These are phyloP conservation scores for Xylaria bambusicola DNA, from an alignment of 495 filamentous ascomycete species.

Conservation along the genomic window DNA sequence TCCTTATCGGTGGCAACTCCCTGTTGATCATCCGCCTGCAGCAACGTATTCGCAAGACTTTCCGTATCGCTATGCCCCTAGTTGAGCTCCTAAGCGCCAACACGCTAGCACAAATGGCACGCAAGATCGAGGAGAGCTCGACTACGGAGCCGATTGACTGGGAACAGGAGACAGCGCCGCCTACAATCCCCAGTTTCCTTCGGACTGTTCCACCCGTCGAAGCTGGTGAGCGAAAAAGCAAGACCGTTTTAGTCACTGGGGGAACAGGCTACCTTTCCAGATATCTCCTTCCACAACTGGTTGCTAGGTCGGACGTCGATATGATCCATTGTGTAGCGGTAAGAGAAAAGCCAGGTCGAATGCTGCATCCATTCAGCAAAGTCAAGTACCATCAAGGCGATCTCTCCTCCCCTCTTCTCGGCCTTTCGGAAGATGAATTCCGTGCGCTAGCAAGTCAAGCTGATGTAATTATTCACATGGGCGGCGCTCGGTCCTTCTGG, in stretches of 20 bases:
- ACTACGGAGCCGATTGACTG: slow-evolving; percentile 19
- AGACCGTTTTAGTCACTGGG: slow-evolving; percentile 34
- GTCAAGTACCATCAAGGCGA: slow-evolving; percentile 40
- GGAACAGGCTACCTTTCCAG: slow-evolving; percentile 34
- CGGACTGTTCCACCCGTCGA: background rate
- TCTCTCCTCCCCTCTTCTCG: slow-evolving; percentile 42
- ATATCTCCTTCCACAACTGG: slow-evolving; percentile 22
- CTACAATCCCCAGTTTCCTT: slow-evolving; percentile 8
- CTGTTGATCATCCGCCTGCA: slow-evolving; percentile 35
- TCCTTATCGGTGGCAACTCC: slow-evolving; percentile 41
- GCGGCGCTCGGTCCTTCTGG: slow-evolving; percentile 52
- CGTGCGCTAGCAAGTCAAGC: slow-evolving; percentile 30
- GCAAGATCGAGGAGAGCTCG: slow-evolving; percentile 15
- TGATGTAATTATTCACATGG: slow-evolving; percentile 55
- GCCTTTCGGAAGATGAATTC: slow-evolving; percentile 34
- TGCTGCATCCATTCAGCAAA: slow-evolving; percentile 26
- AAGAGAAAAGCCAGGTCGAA: slow-evolving; percentile 23
- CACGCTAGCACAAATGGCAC: slow-evolving; percentile 31
- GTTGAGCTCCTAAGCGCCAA: slow-evolving; percentile 29
- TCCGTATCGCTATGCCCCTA: slow-evolving; percentile 19
- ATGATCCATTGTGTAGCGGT: slow-evolving; percentile 31
- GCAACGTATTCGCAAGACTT: slow-evolving; percentile 15
- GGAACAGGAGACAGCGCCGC: slow-evolving; percentile 23
- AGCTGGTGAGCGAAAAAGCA: background rate
- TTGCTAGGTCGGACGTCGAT: slow-evolving; percentile 2